Evolutionary conservation across 805 yeast species (phyloP), one percentile per base, ranked within the genome.

Genomic region (Candida hungchunana): DNA sequence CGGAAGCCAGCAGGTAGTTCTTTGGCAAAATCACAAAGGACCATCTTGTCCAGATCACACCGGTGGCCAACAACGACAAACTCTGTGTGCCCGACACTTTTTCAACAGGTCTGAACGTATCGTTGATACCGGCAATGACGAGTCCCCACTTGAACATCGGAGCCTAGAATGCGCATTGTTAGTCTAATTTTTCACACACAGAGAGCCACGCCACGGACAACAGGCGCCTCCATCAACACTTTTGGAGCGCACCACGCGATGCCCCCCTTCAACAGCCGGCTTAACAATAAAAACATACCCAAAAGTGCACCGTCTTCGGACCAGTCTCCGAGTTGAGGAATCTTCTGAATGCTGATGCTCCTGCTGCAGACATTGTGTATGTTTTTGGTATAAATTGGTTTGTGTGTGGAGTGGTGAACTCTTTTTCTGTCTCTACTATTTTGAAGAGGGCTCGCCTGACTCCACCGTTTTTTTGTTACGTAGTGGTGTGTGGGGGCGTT

Each of bases 41-140:
- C 97, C 97, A 90, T 62, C 98, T 78, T 23, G 98, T 90, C 98
- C 98, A 90, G 52, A 90, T 87, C 36, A 77, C 77, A 37, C 97
- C 98, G 1, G 98, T 90, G 31, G 89, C 88, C 51, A 84, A 72
- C 39, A 90, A 70, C 2, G 97, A 51, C 29, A 53, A 42, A 77
- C 58, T 65, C 63, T 85, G 95, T 17, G 95, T 80, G 39, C 97
- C 96, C 24, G 93, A 80, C 32, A 90, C 71, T 53, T 81, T 80
- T 55, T 90, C 96, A 26, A 87, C 96, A 2, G 98, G 97, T 65
- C 97, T 80, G 45, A 75, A 71, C 44, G 82, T 66, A 62, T 90
- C 98, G 55, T 73, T 80, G 44, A 86, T 69, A 39, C 98, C 97
- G 12, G 98, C 98, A 50, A 87, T 51, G 19, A 93, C 97, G 43